phyloP scores from a whole-genome alignment of 177 flowering plant genomes.

The Vitis hybrid region DNA sequence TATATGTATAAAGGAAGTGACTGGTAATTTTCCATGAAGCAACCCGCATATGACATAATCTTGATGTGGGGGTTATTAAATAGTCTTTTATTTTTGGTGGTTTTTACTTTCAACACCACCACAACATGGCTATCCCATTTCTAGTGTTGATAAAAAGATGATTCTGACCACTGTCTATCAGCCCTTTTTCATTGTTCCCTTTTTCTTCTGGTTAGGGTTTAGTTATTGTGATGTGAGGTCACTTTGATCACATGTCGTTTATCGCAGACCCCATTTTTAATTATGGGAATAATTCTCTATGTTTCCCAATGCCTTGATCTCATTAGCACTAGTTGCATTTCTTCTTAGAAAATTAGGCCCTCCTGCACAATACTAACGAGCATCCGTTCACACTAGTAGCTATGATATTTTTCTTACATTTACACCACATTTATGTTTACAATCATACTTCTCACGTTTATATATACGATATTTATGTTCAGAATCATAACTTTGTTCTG shows the following conservation, averaged over 20 bases:
- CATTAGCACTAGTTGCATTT: neutral
- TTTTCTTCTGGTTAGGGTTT: neutral
- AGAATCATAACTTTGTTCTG: neutral
- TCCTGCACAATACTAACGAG: neutral
- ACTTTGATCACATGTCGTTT: slow-evolving; percentile 2
- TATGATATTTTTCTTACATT: neutral
- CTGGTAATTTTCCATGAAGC: slow-evolving; percentile 18
- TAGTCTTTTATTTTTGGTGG: slow-evolving; percentile 11
- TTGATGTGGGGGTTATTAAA: slow-evolving; percentile 14
- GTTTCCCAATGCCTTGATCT: too few species aligned
- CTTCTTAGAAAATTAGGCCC: neutral
- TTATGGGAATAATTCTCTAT: neutral
- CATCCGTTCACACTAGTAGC: neutral
- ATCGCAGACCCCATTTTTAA: neutral
- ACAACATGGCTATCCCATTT: slow-evolving; percentile 19
- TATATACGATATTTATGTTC: neutral
- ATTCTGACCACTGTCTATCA: slow-evolving; percentile 16
- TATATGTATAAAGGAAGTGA: neutral
- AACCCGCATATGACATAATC: slow-evolving; percentile 7
- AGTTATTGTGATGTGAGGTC: neutral
- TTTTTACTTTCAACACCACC: slow-evolving; percentile 22
- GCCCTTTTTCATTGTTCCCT: slow-evolving; percentile 4
- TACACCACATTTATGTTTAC: too few species aligned
- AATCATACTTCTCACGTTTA: too few species aligned
- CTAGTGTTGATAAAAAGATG: slow-evolving; percentile 14